phyloP scores from a whole-genome alignment of 1,284 basidiomycete species.

The Ceratobasidium sp. region DNA sequence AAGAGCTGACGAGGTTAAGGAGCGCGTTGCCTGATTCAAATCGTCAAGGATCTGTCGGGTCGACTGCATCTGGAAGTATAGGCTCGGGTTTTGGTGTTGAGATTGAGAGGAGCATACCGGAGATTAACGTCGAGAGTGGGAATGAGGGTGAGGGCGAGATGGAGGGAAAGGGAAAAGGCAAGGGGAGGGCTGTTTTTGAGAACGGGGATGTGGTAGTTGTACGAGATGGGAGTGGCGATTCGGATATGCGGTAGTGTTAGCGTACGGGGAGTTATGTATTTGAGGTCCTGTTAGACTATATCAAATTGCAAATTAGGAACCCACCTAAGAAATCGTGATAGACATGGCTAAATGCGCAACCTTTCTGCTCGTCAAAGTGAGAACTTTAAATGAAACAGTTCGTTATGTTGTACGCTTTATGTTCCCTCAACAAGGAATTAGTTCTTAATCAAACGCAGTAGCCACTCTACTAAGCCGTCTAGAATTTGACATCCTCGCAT shows the following conservation, averaged over 20 bases:
- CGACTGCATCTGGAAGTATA: not conserved
- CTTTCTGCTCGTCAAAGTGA: no score
- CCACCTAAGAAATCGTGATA: no score
- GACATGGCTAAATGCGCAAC: no score
- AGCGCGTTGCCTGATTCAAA: slow-evolving; percentile 69
- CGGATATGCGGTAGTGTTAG: not conserved
- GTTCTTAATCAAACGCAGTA: slow-evolving; percentile 10
- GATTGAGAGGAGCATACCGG: slow-evolving; percentile 22
- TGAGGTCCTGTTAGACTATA: slow-evolving; percentile 7
- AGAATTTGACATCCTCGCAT: no score
- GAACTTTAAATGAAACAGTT: no score
- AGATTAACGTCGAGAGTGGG: slow-evolving; percentile 5
- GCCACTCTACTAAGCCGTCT: slow-evolving; percentile 15
- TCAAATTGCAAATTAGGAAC: not conserved
- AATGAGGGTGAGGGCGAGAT: not conserved
- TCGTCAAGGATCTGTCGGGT: not conserved
- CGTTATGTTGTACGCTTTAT: no score
- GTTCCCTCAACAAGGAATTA: no score
- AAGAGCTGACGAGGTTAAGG: slow-evolving; percentile 79
- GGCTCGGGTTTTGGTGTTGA: slow-evolving; percentile 25
- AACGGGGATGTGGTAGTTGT: slow-evolving; percentile 42
- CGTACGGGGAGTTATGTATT: no score
- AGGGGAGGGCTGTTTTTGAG: slow-evolving; percentile 52
- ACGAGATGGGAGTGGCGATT: slow-evolving; percentile 22
- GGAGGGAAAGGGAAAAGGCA: slow-evolving; percentile 57